Conservation (phyloP, 2,329 filamentous ascomycete genomes). For the Hypoxylon sp. region DNA sequence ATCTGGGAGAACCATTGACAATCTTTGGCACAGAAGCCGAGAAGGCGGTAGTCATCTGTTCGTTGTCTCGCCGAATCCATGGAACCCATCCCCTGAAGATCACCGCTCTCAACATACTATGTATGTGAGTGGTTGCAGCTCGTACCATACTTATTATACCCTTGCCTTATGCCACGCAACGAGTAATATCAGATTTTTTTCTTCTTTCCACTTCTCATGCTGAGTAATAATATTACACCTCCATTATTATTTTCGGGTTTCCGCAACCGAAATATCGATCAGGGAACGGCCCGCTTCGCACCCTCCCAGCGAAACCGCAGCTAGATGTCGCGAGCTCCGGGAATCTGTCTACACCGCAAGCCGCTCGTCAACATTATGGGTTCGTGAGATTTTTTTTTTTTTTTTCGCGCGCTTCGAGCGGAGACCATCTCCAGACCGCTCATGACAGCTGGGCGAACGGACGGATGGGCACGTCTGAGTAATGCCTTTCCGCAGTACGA, state of each 20-base stretch:
- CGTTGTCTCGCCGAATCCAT: conserved; percentile 30
- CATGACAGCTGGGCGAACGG: conserved; percentile 3
- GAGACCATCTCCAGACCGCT: background rate
- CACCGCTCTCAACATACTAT: conserved; percentile 13
- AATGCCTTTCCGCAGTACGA: background rate
- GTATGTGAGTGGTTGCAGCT: background rate
- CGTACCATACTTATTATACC: conserved; percentile 28
- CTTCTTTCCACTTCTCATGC: conserved; percentile 6
- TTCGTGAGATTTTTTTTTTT: background rate
- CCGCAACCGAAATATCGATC: conserved; percentile 15
- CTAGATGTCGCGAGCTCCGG: conserved; percentile 8
- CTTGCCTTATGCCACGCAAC: conserved; percentile 26
- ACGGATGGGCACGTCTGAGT: background rate
- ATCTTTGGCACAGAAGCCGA: conserved; percentile 34
- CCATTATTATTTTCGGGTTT: conserved; percentile 17
- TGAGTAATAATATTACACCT: conserved; percentile 12
- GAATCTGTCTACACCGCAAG: conserved; percentile 8
- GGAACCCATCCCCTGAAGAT: conserved; percentile 44
- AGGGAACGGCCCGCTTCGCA: conserved; percentile 14
- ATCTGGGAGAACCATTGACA: conserved; percentile 31
- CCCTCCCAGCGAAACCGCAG: background rate
- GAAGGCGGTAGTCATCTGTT: conserved; percentile 23
- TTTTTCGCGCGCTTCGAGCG: background rate
- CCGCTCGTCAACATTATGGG: background rate
- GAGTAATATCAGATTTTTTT: conserved; percentile 17